Evolutionary conservation across 73 alveolate species (phyloP).

Genomic region (Paramecium pentaurelia): DNA sequence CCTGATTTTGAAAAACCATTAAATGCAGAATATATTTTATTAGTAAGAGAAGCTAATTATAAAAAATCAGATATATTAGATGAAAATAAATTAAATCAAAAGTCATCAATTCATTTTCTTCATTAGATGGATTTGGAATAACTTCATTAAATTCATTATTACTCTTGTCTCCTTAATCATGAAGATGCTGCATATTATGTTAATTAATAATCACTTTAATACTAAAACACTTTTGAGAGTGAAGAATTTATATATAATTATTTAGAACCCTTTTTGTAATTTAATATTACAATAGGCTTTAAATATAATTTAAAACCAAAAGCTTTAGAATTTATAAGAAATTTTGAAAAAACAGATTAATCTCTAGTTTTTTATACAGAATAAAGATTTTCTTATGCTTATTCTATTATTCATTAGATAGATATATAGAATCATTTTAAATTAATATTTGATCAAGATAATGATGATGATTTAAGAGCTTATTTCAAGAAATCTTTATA

Average conservation of each 20-base stretch:
- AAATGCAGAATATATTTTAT: background rate
- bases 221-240: background rate
- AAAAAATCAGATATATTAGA: background rate
- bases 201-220: background rate
- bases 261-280: background rate
- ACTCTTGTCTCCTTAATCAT: background rate
- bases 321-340: background rate
- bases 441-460: background rate
- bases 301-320: background rate
- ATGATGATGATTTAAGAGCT: constrained; percentile 23
- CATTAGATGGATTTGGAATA: background rate
- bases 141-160: background rate
- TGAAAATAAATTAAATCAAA: background rate
- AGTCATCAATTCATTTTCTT: background rate
- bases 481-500: background rate
- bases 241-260: background rate
- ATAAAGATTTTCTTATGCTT: background rate
- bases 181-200: background rate
- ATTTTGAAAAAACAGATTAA: background rate
- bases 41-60: background rate
- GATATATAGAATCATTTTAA: background rate
- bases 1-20: background rate
- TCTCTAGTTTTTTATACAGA: background rate
- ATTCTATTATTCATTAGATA: background rate
- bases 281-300: background rate